Conservation (phyloP, 2,329 filamentous ascomycete genomes). For the Colletotrichum scovillei region DNA sequence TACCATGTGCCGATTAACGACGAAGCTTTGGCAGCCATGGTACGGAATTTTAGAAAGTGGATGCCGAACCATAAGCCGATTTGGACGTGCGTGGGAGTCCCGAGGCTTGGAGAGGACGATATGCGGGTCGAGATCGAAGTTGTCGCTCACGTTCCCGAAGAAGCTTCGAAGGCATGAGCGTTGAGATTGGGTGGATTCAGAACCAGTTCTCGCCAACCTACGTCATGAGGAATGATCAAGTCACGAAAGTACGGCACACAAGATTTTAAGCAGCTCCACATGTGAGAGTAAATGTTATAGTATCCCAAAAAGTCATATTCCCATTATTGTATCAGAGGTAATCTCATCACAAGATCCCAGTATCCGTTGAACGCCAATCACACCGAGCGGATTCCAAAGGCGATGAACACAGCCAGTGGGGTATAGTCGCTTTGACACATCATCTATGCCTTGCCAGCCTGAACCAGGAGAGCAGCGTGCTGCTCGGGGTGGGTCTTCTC, state of each 20-base stretch:
- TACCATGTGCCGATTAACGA: slow-evolving; percentile 57
- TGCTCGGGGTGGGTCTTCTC: slow-evolving; percentile 35
- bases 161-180: slow-evolving; percentile 38
- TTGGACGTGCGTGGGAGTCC: slow-evolving; percentile 65
- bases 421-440: background rate
- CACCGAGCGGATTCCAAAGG: background rate
- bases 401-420: slow-evolving; percentile 1
- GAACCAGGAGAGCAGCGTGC: slow-evolving; percentile 30
- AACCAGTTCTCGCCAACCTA: too few species aligned
- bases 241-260: too few species aligned
- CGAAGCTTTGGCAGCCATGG: slow-evolving; percentile 53
- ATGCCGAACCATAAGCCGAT: slow-evolving; percentile 64
- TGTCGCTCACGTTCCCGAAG: slow-evolving; percentile 55
- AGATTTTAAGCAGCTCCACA: background rate
- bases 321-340: slow-evolving; percentile 17
- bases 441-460: slow-evolving; percentile 33
- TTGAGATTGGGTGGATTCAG: too few species aligned
- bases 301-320: background rate
- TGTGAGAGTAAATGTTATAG: background rate
- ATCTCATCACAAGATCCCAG: slow-evolving; percentile 11
- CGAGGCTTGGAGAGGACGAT: slow-evolving; percentile 55
- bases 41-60: slow-evolving; percentile 59
- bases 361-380: slow-evolving; percentile 21
- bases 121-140: slow-evolving; percentile 73
- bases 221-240: background rate